Conservation (phyloP, 169 alveolate genomes). For the Plasmodium gonderi region DNA sequence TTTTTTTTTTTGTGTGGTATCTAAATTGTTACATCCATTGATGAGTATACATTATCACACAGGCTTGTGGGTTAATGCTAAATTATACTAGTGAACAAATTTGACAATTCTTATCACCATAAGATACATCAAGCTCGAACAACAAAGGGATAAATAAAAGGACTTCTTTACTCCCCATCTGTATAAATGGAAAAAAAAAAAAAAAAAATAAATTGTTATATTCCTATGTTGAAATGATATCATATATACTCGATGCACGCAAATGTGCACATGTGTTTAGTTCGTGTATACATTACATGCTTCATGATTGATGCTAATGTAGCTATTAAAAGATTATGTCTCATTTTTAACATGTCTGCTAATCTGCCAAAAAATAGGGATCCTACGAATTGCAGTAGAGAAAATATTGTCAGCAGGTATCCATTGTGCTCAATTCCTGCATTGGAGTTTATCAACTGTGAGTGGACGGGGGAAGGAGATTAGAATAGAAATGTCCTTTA, state of each 20-base stretch:
- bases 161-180: conserved; percentile 72
- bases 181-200: neutral
- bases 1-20: too few relatives aligned
- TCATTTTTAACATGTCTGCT: conserved; percentile 43
- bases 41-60: neutral
- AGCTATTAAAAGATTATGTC: too few relatives aligned
- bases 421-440: conserved; percentile 74
- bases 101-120: neutral
- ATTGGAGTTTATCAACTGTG: conserved; percentile 36
- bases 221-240: neutral
- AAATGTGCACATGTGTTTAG: neutral
- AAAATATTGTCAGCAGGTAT: conserved; percentile 44
- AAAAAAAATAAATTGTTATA: neutral
- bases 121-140: conserved; percentile 58
- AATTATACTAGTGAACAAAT: neutral
- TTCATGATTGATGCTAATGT: too few relatives aligned
- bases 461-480: neutral
- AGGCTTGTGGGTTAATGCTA: neutral
- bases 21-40: too few relatives aligned
- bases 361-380: conserved; percentile 61
- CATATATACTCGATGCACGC: neutral
- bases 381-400: conserved; percentile 44
- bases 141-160: conserved; percentile 40
- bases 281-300: neutral
- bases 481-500: neutral